Evolutionary conservation across 176 grass and related monocot species (phyloP).

Genomic region (Hordeum marinum): DNA sequence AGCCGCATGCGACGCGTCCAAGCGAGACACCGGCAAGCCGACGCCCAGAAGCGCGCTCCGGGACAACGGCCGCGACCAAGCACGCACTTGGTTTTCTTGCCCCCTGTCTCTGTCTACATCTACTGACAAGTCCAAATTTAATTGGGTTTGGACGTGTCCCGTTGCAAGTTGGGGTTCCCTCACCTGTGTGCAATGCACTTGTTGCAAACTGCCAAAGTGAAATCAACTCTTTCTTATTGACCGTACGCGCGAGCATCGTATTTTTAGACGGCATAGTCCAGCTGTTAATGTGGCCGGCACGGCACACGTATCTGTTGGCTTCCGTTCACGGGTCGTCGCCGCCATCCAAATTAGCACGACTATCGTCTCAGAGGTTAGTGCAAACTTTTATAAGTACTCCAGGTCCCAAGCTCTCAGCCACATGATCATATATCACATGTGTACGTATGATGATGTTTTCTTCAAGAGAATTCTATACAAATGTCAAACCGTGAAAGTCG

Average conservation of each 20-base stretch:
- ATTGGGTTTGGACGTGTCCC: too few species aligned
- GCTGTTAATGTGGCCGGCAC: too few species aligned
- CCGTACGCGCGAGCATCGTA: not conserved
- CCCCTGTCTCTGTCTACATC: not conserved
- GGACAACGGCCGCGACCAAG: not conserved
- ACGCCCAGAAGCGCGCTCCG: not conserved
- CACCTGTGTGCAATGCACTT: not conserved
- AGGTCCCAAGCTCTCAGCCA: not conserved
- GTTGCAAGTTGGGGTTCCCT: too few species aligned
- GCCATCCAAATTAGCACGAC: not conserved
- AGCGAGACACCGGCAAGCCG: conserved; percentile 14
- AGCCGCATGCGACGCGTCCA: not conserved
- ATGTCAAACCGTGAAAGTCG: not conserved
- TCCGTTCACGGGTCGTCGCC: not conserved
- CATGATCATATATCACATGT: not conserved
- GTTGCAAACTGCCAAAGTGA: not conserved
- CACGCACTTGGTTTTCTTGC: not conserved
- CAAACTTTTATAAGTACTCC: not conserved
- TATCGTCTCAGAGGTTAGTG: not conserved
- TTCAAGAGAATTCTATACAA: too few species aligned
- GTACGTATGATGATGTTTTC: too few species aligned
- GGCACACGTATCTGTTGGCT: not conserved
- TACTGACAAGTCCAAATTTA: too few species aligned
- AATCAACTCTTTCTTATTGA: not conserved
- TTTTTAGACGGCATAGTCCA: too few species aligned